Conservation (phyloP, 1,284 basidiomycete genomes). For the Cutaneotrichosporon daszewskae region DNA sequence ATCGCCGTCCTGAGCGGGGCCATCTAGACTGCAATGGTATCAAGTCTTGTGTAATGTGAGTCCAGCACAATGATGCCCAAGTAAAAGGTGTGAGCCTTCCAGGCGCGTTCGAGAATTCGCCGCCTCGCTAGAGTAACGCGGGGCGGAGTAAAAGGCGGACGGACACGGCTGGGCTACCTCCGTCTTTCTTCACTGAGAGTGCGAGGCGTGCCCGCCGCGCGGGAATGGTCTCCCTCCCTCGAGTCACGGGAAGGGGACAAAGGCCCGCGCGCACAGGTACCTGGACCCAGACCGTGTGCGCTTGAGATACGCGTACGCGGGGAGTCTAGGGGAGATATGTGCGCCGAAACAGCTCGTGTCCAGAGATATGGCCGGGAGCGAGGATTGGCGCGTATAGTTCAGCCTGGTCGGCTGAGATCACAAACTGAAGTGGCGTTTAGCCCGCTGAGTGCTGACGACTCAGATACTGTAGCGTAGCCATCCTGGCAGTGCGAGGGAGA, state of each 20-base stretch:
- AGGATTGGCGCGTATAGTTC: slow-evolving; percentile 15
- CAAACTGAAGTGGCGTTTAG: too few species aligned
- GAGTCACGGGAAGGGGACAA: too few species aligned
- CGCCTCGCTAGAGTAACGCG: slow-evolving; percentile 5
- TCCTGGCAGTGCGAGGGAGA: too few species aligned
- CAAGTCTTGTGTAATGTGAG: too few species aligned
- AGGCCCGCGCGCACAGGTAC: slow-evolving; percentile 13
- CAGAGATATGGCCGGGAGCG: slow-evolving; percentile 5
- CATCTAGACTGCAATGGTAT: neutral
- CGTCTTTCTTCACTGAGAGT: slow-evolving; percentile 8
- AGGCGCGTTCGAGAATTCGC: slow-evolving; percentile 8
- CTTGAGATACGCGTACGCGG: slow-evolving; percentile 3
- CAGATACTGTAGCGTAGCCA: too few species aligned
- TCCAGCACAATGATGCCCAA: slow-evolving; percentile 21
- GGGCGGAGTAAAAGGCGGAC: slow-evolving; percentile 18
- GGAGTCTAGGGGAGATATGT: neutral
- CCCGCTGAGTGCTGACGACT: too few species aligned
- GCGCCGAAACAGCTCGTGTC: slow-evolving; percentile 12
- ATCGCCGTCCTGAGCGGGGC: slow-evolving; percentile 24
- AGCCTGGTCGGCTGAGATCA: too few species aligned
- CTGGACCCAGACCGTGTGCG: slow-evolving; percentile 17
- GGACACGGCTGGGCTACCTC: slow-evolving; percentile 14
- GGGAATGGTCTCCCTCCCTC: neutral
- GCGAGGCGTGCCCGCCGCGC: slow-evolving; percentile 8
- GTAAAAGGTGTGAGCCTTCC: slow-evolving; percentile 25